phyloP scores from a whole-genome alignment of 805 yeast species.

The Tetrapisispora arboricola region DNA sequence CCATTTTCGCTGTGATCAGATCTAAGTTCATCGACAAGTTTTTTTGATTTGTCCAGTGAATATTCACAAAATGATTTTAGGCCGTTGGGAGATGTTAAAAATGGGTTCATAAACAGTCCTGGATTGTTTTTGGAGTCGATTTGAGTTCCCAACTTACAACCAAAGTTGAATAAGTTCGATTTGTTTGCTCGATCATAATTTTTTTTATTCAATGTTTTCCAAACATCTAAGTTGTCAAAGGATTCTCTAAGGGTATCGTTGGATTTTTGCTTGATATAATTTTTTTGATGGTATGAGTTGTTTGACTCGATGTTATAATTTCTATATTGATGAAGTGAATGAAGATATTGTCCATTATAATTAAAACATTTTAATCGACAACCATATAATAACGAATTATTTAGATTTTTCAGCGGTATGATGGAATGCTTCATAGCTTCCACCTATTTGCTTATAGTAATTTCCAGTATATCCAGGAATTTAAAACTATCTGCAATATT shows the following conservation, averaged over 20 bases:
- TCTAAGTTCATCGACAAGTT: conserved; percentile 48
- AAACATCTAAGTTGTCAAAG: conserved; percentile 53
- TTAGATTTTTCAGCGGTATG: too few relatives aligned
- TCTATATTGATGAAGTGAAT: too few relatives aligned
- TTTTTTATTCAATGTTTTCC: conserved; percentile 39
- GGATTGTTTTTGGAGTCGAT: conserved; percentile 12
- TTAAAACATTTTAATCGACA: too few relatives aligned
- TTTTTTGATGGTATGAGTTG: too few relatives aligned
- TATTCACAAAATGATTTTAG: conserved; percentile 52
- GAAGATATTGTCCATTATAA: too few relatives aligned
- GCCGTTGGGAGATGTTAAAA: conserved; percentile 60
- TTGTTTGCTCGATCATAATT: conserved; percentile 9
- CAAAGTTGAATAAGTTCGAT: conserved; percentile 3
- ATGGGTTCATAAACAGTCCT: conserved; percentile 72
- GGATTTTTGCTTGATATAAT: too few relatives aligned
- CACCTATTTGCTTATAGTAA: too few relatives aligned
- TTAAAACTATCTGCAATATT: too few relatives aligned
- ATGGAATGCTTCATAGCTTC: too few relatives aligned
- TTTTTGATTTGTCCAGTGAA: conserved; percentile 57
- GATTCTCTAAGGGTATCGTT: conserved; percentile 31
- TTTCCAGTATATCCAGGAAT: too few relatives aligned
- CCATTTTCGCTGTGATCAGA: conserved; percentile 36
- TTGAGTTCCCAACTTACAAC: not conserved
- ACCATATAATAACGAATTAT: too few relatives aligned
- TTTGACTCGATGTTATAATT: too few relatives aligned